Evolutionary conservation across 495 filamentous ascomycete species (phyloP).

Genomic region (Hypoxylon cercidicola): DNA sequence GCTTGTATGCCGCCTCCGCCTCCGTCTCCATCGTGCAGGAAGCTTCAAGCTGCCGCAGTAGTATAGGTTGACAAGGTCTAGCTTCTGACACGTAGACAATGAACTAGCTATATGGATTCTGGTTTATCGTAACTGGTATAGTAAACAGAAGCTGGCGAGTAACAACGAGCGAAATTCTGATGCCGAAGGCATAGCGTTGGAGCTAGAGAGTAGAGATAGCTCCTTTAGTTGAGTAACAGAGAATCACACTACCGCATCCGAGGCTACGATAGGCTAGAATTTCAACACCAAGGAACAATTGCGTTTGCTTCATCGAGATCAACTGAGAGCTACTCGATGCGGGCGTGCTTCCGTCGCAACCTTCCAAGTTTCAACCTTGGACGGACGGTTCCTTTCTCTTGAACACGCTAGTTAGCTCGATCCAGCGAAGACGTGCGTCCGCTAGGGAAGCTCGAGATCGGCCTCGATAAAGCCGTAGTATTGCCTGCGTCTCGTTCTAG

Average conservation of each 20-base stretch:
- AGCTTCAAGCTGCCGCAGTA: constrained; percentile 19
- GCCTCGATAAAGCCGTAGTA: background rate
- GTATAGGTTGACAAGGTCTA: constrained; percentile 2
- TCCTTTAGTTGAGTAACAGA: background rate
- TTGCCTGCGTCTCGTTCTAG: background rate
- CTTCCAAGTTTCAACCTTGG: constrained; percentile 3
- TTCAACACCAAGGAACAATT: background rate
- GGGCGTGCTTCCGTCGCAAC: constrained; percentile 1
- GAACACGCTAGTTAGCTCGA: constrained; percentile 10
- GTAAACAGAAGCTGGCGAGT: constrained; percentile 3
- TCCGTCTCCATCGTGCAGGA: constrained; percentile 17
- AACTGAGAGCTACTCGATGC: constrained; percentile 9
- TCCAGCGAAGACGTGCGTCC: constrained; percentile 7
- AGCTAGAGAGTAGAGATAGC: background rate
- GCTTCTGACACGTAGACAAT: constrained; percentile 5
- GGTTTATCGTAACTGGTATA: constrained; percentile 2
- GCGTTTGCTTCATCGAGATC: constrained; percentile 4
- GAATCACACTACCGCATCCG: constrained; percentile 1
- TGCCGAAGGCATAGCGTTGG: constrained; percentile 6
- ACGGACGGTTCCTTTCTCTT: background rate
- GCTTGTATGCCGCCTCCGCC: constrained; percentile 4
- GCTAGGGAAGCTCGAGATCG: constrained; percentile 5
- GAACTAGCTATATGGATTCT: constrained; percentile 13
- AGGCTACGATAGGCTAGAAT: constrained; percentile 2
- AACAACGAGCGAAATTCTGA: constrained; percentile 1